These are phyloP conservation scores for Entonaema liquescens DNA, from an alignment of 495 filamentous ascomycete genomes.

Conservation along the genomic window DNA sequence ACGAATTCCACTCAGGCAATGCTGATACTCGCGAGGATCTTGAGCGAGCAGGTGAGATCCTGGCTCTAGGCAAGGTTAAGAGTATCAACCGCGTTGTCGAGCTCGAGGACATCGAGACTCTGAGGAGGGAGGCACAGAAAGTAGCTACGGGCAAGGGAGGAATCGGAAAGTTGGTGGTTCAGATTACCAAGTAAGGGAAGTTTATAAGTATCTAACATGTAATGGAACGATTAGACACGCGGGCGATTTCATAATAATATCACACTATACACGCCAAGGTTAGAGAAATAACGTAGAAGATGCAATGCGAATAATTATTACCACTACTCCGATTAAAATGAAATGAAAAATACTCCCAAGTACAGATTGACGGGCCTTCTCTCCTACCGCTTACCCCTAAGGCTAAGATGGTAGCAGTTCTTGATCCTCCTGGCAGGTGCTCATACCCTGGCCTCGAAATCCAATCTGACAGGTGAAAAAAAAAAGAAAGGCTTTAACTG, in stretches of 20 bases:
- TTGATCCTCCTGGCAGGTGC: background rate
- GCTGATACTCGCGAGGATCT: slow-evolving; percentile 49
- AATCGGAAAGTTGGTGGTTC: slow-evolving; percentile 64
- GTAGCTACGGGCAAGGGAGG: slow-evolving; percentile 63
- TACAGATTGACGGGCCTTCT: slow-evolving; percentile 1
- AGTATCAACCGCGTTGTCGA: slow-evolving; percentile 53
- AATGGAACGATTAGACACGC: background rate
- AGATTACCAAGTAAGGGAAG: slow-evolving; percentile 40
- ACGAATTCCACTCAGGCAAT: slow-evolving; percentile 52
- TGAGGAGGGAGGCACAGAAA: slow-evolving; percentile 56
- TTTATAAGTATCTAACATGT: background rate
- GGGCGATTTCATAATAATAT: background rate
- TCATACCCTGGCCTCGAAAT: no score
- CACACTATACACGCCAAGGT: background rate
- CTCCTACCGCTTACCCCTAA: background rate
- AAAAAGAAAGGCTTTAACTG: background rate
- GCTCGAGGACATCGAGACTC: slow-evolving; percentile 56
- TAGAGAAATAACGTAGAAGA: background rate
- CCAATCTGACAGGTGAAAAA: background rate
- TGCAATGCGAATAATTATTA: background rate
- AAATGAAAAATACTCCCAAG: background rate
- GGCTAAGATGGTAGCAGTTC: background rate
- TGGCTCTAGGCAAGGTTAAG: slow-evolving; percentile 58
- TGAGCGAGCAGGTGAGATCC: slow-evolving; percentile 51
- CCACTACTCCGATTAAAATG: slow-evolving; percentile 18